phyloP scores from a whole-genome alignment of 108 stramenopile species.

The Nitzschia sp. region DNA sequence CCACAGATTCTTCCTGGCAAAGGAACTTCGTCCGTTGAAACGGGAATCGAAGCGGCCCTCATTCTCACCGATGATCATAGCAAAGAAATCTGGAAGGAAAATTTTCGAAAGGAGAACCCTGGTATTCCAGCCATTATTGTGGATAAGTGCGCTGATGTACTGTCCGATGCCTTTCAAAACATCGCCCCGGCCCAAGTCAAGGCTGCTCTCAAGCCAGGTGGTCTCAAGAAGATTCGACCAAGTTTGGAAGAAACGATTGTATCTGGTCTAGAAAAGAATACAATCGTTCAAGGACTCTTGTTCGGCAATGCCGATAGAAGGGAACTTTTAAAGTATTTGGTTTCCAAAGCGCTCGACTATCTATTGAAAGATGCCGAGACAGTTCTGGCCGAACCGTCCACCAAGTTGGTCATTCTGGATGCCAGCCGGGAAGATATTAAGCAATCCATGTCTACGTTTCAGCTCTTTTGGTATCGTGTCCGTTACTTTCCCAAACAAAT shows the following conservation, averaged over 20 bases:
- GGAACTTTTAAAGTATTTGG: conserved; percentile 7
- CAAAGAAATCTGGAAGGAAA: conserved; percentile 19
- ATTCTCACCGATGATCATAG: conserved; percentile 23
- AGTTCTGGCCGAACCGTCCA: conserved; percentile 4
- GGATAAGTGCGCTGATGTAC: conserved; percentile 11
- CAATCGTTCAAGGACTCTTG: background rate
- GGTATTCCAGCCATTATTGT: conserved; percentile 17
- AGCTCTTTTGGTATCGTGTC: conserved; percentile 24
- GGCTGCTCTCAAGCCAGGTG: conserved; percentile 11
- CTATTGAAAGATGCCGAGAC: conserved; percentile 18
- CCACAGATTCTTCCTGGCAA: too few relatives aligned
- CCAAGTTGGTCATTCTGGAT: conserved; percentile 19
- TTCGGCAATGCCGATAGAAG: background rate
- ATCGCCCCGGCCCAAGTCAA: conserved; percentile 22
- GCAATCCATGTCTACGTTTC: conserved; percentile 9
- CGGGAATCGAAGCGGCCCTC: conserved; percentile 16
- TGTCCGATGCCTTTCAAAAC: conserved; percentile 8
- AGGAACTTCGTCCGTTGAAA: background rate
- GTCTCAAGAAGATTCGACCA: conserved; percentile 15
- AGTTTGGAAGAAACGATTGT: conserved; percentile 10
- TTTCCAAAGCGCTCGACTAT: conserved; percentile 13
- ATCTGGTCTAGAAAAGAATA: conserved; percentile 6
- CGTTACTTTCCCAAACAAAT: background rate
- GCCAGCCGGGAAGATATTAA: conserved; percentile 5
- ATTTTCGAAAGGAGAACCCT: conserved; percentile 13